Conservation (phyloP, 805 yeast species). For the Kodamaea jinghongensis region DNA sequence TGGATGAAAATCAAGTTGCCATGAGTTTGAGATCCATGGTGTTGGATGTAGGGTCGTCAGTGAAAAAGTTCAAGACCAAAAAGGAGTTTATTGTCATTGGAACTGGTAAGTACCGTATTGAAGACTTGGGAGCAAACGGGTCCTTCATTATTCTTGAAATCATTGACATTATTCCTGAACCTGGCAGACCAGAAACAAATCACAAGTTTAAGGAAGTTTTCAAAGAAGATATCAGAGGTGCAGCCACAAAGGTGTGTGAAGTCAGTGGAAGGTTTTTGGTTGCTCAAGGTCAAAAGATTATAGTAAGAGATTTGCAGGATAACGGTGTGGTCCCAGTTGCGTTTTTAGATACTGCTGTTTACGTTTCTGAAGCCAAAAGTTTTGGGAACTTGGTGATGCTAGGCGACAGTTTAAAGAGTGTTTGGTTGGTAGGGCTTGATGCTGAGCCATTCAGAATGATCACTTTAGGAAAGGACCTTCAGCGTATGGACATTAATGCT, state of each 20-base stretch:
- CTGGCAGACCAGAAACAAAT: constrained; percentile 79
- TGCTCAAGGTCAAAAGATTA: constrained; percentile 80
- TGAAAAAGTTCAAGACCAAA: constrained; percentile 44
- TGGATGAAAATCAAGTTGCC: constrained; percentile 67
- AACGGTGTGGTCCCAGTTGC: constrained; percentile 94
- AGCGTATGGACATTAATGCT: constrained; percentile 57
- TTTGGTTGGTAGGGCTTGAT: constrained; percentile 84
- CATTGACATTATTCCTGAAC: constrained; percentile 84
- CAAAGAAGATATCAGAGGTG: constrained; percentile 77
- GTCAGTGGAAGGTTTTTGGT: constrained; percentile 80
- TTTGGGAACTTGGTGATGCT: constrained; percentile 77
- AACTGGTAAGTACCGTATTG: constrained; percentile 69
- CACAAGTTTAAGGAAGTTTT: constrained; percentile 72
- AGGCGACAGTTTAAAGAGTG: constrained; percentile 76
- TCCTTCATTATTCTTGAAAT: constrained; percentile 70
- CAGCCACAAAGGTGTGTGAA: constrained; percentile 73
- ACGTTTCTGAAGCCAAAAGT: constrained; percentile 73
- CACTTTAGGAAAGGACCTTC: constrained; percentile 69
- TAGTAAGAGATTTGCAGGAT: constrained; percentile 81
- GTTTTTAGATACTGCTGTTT: constrained; percentile 81
- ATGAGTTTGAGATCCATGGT: constrained; percentile 54
- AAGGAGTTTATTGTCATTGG: constrained; percentile 78
- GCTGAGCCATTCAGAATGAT: constrained; percentile 92
- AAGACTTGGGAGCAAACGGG: constrained; percentile 80
- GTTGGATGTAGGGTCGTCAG: constrained; percentile 44